A percentile compares a stretch with the other conserved stretches of the same genome.
Evolutionary conservation across 148 eudicot genomes (phyloP).

Genomic region (Persicaria maculosa): DNA sequence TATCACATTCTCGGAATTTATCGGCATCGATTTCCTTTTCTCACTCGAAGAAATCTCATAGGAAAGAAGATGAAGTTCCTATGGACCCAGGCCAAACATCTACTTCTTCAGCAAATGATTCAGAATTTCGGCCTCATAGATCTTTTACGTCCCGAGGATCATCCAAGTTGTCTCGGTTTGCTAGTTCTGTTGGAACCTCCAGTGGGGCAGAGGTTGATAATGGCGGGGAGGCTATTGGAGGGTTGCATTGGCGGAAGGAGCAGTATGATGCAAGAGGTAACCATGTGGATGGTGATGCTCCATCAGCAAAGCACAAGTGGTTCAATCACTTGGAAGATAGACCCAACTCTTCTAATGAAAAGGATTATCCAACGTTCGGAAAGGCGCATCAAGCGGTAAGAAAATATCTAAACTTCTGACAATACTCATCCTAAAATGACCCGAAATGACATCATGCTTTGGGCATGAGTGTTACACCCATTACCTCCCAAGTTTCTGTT

Average conservation of each 20-base stretch:
- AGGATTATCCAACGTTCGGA: slow-evolving; percentile 25
- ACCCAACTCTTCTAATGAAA: slow-evolving; percentile 27
- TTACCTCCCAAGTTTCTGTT: too few species aligned
- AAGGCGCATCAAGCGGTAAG: slow-evolving; percentile 30
- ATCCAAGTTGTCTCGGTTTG: slow-evolving; percentile 41
- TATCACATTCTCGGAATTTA: slow-evolving; percentile 20
- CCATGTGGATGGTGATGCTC: slow-evolving; percentile 26
- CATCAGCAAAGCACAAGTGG: slow-evolving; percentile 27
- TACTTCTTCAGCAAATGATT: slow-evolving; percentile 25
- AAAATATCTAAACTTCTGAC: neutral
- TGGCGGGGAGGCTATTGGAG: slow-evolving; percentile 27
- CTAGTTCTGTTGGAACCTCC: slow-evolving; percentile 44
- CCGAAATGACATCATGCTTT: too few species aligned
- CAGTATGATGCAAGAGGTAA: slow-evolving; percentile 23
- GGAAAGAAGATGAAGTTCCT: slow-evolving; percentile 19
- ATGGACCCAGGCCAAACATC: slow-evolving; percentile 21
- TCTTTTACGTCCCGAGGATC: slow-evolving; percentile 33
- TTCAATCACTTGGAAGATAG: slow-evolving; percentile 40
- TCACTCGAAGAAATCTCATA: slow-evolving; percentile 9
- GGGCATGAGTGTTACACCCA: too few species aligned
- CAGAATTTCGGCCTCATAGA: slow-evolving; percentile 32
- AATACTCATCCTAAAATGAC: too few species aligned
- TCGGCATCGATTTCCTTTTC: slow-evolving; percentile 18
- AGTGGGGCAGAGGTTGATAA: slow-evolving; percentile 38
- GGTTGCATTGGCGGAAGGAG: slow-evolving; percentile 36